Conservation (phyloP, 257 asterid species). For the Solanum medicagineum region DNA sequence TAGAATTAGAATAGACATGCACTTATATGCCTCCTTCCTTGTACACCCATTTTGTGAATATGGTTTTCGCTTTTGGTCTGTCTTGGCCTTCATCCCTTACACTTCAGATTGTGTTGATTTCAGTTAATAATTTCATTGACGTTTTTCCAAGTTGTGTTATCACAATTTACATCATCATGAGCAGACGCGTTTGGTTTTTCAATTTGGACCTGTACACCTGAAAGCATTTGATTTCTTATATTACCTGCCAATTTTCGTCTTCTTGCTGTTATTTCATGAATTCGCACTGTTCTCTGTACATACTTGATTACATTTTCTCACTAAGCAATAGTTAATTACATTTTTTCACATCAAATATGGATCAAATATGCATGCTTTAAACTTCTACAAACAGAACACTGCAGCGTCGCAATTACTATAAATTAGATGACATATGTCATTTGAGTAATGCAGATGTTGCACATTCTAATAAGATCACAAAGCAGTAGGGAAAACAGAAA, state of each 20-base stretch:
- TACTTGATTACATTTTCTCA: neutral
- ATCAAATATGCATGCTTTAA: neutral
- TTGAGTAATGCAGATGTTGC: neutral
- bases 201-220: neutral
- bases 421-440: neutral
- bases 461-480: neutral
- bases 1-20: neutral
- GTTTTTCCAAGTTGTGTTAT: neutral
- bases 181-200: neutral
- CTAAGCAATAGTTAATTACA: neutral
- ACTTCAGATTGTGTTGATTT: neutral
- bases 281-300: neutral
- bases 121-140: neutral
- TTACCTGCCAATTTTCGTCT: neutral
- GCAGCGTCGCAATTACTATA: neutral
- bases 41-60: slow-evolving; percentile 12
- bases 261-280: neutral
- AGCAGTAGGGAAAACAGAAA: neutral
- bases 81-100: neutral
- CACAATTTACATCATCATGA: neutral
- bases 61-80: neutral
- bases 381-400: neutral
- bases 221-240: neutral
- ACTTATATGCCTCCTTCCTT: neutral
- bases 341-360: neutral